Percentiles rank a stretch among this genome's conserved stretches.
These are phyloP conservation scores for Vachellia collinsii DNA, from an alignment of 306 rosid species.

Conservation along the genomic window DNA sequence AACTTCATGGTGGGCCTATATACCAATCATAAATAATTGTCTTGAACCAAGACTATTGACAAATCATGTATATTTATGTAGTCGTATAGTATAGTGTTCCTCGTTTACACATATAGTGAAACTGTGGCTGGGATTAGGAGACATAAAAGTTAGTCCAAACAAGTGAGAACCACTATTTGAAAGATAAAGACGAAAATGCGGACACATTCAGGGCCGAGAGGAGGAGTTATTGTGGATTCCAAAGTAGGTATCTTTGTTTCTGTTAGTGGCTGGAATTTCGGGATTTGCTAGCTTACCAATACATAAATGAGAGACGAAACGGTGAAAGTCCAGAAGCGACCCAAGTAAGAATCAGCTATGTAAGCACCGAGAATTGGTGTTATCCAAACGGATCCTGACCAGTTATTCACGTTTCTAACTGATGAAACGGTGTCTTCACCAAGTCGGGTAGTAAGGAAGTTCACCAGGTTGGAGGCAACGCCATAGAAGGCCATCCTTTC, in stretches of 20 bases:
- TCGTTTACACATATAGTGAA: constrained; percentile 23
- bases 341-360: constrained; percentile 85
- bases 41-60: neutral
- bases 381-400: constrained; percentile 98
- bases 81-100: constrained; percentile 29
- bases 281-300: constrained; percentile 53
- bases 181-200: constrained; percentile 12
- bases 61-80: neutral
- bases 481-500: constrained; percentile 99
- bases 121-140: constrained; percentile 23
- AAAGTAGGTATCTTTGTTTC: neutral
- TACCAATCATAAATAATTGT: constrained; percentile 32
- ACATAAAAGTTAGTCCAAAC: constrained; percentile 31
- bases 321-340: constrained; percentile 99
- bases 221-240: neutral
- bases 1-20: constrained; percentile 37
- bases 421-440: constrained; percentile 93
- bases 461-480: constrained; percentile 86
- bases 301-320: constrained; percentile 82
- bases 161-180: constrained; percentile 18
- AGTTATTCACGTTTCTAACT: constrained; percentile 90
- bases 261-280: neutral
- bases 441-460: constrained; percentile 81
- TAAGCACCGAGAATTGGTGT: constrained; percentile 95
- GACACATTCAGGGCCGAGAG: neutral